These are phyloP conservation scores for Marasmius tenuissimus DNA, from an alignment of 1,284 basidiomycete genomes.

Conservation along the genomic window DNA sequence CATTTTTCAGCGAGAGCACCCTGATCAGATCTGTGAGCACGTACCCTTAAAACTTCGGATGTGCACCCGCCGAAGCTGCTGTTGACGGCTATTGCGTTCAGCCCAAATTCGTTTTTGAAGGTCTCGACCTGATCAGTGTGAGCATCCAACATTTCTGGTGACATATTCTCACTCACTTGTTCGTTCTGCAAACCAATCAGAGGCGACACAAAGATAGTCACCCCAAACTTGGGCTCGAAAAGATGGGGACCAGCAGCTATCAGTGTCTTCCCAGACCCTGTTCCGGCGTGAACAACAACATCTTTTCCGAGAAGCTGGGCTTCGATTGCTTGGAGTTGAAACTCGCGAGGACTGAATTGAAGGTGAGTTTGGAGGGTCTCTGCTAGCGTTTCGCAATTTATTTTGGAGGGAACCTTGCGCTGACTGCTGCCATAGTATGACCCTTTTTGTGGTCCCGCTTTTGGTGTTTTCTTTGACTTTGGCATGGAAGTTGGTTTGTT, in stretches of 20 bases:
- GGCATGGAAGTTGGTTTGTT: not conserved
- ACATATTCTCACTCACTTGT: slow-evolving; percentile 25
- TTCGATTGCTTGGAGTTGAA: slow-evolving; percentile 21
- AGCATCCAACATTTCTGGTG: not conserved
- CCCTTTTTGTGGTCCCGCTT: not conserved
- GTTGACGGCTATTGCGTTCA: slow-evolving; percentile 17
- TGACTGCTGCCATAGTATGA: not conserved
- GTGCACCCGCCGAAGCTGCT: slow-evolving; percentile 17
- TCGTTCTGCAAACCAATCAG: slow-evolving; percentile 37
- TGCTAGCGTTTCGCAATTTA: slow-evolving; percentile 3
- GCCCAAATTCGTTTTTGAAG: slow-evolving; percentile 13
- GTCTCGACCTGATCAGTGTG: slow-evolving; percentile 13
- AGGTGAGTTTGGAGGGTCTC: not conserved
- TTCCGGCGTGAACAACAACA: slow-evolving; percentile 33
- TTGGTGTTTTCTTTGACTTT: not conserved
- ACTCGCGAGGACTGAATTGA: slow-evolving; percentile 4
- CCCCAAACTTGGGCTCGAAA: slow-evolving; percentile 21
- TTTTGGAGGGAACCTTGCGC: not conserved
- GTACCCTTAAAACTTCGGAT: slow-evolving; percentile 12
- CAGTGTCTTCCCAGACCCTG: slow-evolving; percentile 32
- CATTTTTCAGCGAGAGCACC: not conserved
- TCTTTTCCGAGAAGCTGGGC: slow-evolving; percentile 27
- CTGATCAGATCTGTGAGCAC: not conserved
- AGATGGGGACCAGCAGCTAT: slow-evolving; percentile 32
- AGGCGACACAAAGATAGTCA: slow-evolving; percentile 35